Conservation (phyloP, 805 yeast genomes). For the Alloascoidea africana region DNA sequence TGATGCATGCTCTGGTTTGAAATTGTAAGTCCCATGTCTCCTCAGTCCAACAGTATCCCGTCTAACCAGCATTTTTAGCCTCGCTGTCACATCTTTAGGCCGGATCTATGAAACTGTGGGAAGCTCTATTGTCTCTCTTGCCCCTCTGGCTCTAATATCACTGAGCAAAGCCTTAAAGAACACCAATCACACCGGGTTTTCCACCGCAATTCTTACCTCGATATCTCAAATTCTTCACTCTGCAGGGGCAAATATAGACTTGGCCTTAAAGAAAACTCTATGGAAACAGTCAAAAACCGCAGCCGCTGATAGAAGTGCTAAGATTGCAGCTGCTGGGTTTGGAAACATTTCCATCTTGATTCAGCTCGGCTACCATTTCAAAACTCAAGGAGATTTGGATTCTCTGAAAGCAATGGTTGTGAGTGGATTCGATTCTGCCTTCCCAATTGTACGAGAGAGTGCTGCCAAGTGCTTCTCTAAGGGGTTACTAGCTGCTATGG, state of each 20-base stretch:
- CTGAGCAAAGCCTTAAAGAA: slow-evolving; percentile 12
- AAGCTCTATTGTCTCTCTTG: slow-evolving; percentile 13
- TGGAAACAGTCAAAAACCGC: slow-evolving; percentile 15
- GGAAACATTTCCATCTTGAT: slow-evolving; percentile 13
- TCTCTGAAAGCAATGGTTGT: slow-evolving; percentile 9
- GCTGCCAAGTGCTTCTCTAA: slow-evolving; percentile 16
- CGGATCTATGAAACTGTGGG: no score
- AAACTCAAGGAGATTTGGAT: slow-evolving; percentile 14
- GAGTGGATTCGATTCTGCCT: slow-evolving; percentile 12
- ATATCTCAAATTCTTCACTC: slow-evolving; percentile 10
- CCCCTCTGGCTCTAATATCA: slow-evolving; percentile 16
- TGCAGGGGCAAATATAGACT: slow-evolving; percentile 17
- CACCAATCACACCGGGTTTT: slow-evolving; percentile 14
- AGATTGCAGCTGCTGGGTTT: slow-evolving; percentile 16
- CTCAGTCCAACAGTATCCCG: no score
- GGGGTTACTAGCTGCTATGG: slow-evolving; percentile 7
- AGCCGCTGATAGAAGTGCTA: slow-evolving; percentile 13
- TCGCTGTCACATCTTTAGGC: no score
- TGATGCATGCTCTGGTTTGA: no score
- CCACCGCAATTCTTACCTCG: slow-evolving; percentile 10
- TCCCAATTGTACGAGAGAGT: slow-evolving; percentile 12
- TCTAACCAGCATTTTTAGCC: not conserved
- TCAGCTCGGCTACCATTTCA: slow-evolving; percentile 9
- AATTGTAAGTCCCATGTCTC: no score
- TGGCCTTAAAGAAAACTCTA: slow-evolving; percentile 14